Evolutionary conservation across 495 filamentous ascomycete species (phyloP).

Genomic region (Cetradonia linearis): DNA sequence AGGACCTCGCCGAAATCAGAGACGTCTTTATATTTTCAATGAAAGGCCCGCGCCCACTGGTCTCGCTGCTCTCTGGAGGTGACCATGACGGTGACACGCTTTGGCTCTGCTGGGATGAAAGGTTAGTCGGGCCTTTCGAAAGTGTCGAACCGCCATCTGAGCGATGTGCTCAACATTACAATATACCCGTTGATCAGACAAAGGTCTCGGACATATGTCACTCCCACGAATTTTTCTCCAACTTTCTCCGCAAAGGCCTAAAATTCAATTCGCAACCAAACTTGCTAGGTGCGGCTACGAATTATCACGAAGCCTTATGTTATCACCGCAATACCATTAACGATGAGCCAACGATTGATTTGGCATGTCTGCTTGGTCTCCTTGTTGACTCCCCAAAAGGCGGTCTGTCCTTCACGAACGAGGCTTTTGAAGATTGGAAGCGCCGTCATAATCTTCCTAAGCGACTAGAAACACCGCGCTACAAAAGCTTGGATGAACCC

Average conservation of each 20-base stretch:
- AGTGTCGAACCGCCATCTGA: background rate
- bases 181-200: background rate
- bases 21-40: background rate
- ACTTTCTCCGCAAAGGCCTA: background rate
- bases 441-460: background rate
- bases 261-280: background rate
- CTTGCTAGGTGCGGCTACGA: background rate
- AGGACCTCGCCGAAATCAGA: background rate
- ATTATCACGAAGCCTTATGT: background rate
- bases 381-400: background rate
- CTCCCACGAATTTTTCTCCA: background rate
- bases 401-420: background rate
- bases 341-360: background rate
- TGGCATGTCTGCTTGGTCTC: background rate
- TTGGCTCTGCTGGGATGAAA: background rate
- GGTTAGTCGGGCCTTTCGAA: background rate
- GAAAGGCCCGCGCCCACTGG: background rate
- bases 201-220: background rate
- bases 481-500: background rate
- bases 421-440: background rate
- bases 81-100: background rate
- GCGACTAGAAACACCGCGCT: background rate
- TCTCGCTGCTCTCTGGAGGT: background rate
- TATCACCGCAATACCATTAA: background rate
- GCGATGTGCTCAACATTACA: background rate